These are phyloP conservation scores for Candida sanyiensis DNA, from an alignment of 805 yeast genomes.

Conservation along the genomic window DNA sequence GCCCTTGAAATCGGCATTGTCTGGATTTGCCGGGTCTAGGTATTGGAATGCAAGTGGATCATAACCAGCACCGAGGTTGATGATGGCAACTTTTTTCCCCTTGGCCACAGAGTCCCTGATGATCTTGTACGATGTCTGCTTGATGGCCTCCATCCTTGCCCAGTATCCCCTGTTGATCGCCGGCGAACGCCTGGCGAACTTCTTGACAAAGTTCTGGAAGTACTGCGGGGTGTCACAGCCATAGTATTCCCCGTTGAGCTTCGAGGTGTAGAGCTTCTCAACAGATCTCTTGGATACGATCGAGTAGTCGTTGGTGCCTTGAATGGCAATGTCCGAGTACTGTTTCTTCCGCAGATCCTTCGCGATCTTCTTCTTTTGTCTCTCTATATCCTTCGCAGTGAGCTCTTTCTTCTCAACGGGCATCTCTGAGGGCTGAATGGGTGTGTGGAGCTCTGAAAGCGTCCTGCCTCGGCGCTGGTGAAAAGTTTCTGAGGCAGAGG, in stretches of 20 bases:
- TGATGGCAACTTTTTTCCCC: conserved; percentile 34
- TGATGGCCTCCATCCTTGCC: conserved; percentile 69
- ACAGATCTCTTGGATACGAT: conserved; percentile 80
- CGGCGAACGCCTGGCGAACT: conserved; percentile 66
- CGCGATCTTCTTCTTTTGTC: conserved; percentile 25
- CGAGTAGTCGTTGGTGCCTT: conserved; percentile 79
- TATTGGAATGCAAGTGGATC: conserved; percentile 55
- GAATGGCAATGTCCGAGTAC: conserved; percentile 63
- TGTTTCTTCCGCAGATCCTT: conserved; percentile 43
- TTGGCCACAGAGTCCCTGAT: conserved; percentile 25
- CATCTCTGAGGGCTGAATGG: too few species aligned
- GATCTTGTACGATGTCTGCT: conserved; percentile 45
- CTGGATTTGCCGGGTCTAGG: conserved; percentile 29
- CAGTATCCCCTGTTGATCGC: conserved; percentile 80
- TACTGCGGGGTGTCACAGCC: conserved; percentile 33
- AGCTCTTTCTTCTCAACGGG: conserved; percentile 4
- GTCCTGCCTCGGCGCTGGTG: too few species aligned
- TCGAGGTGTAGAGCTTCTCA: conserved; percentile 48
- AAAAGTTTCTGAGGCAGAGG: too few species aligned
- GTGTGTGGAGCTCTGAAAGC: too few species aligned
- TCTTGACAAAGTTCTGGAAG: conserved; percentile 63
- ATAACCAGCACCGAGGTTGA: conserved; percentile 79
- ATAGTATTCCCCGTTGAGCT: conserved; percentile 15
- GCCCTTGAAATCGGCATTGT: conserved; percentile 27
- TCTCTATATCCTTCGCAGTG: conserved; percentile 9